Conservation (phyloP, 73 alveolate species). For the Tetrahymena elliotti region DNA sequence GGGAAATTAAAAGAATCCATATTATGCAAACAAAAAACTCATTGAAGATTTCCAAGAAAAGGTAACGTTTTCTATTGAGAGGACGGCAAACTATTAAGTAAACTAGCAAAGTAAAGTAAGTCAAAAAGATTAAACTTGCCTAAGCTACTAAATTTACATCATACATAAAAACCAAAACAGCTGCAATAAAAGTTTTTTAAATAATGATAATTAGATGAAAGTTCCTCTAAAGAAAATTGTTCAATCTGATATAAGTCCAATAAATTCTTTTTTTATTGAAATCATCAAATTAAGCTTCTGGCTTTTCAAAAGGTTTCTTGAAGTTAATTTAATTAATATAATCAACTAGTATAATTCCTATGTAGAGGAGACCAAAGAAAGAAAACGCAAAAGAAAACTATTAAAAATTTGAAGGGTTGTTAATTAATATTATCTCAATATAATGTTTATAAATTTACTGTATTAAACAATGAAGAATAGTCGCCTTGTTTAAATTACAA, state of each 20-base stretch:
- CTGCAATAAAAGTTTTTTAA: not conserved
- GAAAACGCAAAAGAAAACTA: not conserved
- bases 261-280: not conserved
- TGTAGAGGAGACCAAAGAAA: not conserved
- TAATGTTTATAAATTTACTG: not conserved
- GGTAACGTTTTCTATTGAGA: not conserved
- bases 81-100: not conserved
- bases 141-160: not conserved
- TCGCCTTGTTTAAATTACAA: not conserved
- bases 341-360: not conserved
- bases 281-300: not conserved
- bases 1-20: not conserved
- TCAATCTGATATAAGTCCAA: not conserved
- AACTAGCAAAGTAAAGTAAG: not conserved
- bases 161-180: not conserved
- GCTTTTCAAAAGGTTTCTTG: not conserved
- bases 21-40: not conserved
- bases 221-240: not conserved
- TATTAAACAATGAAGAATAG: not conserved
- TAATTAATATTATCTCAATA: not conserved
- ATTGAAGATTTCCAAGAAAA: not conserved
- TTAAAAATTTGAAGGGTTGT: not conserved
- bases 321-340: not conserved
- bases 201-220: not conserved
- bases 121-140: not conserved